These are phyloP conservation scores for Aspergillus wentii DNA, from an alignment of 495 filamentous ascomycete species.

Conservation along the genomic window DNA sequence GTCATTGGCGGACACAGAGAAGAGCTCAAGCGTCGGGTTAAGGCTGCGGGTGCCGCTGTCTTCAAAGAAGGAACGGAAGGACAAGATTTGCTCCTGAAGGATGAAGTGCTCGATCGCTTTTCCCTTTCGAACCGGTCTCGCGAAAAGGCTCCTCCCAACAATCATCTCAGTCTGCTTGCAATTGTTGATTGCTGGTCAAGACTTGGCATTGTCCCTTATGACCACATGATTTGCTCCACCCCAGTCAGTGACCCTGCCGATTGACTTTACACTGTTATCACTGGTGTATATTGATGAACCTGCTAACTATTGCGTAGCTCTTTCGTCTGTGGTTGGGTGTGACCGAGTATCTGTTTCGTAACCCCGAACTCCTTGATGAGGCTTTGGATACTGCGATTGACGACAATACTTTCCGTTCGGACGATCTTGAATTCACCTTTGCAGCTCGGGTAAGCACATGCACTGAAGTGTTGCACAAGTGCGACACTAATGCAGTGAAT, in stretches of 20 bases:
- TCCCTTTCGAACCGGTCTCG: slow-evolving; percentile 61
- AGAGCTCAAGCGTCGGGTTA: slow-evolving; percentile 77
- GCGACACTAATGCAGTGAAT: not conserved
- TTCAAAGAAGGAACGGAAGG: slow-evolving; percentile 57
- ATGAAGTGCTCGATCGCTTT: slow-evolving; percentile 84
- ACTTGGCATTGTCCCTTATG: slow-evolving; percentile 88
- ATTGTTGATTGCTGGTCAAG: slow-evolving; percentile 99
- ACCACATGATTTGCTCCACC: slow-evolving; percentile 99
- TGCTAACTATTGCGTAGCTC: slow-evolving; percentile 44
- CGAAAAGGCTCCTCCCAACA: slow-evolving; percentile 72
- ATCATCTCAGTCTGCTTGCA: slow-evolving; percentile 87
- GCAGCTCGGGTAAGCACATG: slow-evolving; percentile 63
- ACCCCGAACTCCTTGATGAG: slow-evolving; percentile 76
- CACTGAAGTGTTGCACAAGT: not conserved
- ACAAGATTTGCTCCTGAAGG: slow-evolving; percentile 66
- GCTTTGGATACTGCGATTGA: slow-evolving; percentile 79
- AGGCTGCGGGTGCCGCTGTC: slow-evolving; percentile 72
- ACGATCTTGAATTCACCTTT: slow-evolving; percentile 96
- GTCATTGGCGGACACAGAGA: slow-evolving; percentile 81
- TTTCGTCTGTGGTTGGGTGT: slow-evolving; percentile 97
- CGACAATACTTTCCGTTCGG: slow-evolving; percentile 80
- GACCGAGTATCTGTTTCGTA: slow-evolving; percentile 93
- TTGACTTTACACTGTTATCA: not conserved
- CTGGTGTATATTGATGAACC: not conserved
- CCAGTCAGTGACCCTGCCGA: slow-evolving; percentile 69